Evolutionary conservation across 495 filamentous ascomycete species (phyloP).

Genomic region (Hypoxylon crocopeplum): DNA sequence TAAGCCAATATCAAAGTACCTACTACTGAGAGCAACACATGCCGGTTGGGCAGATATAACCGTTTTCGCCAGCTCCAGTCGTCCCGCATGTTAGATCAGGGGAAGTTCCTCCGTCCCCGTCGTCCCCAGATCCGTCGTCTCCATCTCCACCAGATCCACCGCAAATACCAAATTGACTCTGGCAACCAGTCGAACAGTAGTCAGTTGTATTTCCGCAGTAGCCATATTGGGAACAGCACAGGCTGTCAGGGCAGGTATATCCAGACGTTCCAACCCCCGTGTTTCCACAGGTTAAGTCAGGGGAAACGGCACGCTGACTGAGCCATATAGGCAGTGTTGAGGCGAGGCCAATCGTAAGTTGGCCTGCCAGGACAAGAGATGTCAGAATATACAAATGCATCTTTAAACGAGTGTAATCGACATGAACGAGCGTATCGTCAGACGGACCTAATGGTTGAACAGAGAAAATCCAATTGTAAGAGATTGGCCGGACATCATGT

Average conservation of each 20-base stretch:
- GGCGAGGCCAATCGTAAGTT: constrained; percentile 10
- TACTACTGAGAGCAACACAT: constrained; percentile 45
- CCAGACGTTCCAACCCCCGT: constrained; percentile 38
- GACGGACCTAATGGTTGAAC: background rate
- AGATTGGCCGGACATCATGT: constrained; percentile 3
- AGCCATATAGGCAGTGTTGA: constrained; percentile 17
- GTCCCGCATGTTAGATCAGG: constrained; percentile 43
- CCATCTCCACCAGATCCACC: constrained; percentile 29
- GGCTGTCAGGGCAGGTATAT: constrained; percentile 39
- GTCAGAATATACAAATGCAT: constrained; percentile 12
- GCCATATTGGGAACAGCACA: constrained; percentile 50
- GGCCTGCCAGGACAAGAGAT: constrained; percentile 7
- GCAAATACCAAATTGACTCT: constrained; percentile 46
- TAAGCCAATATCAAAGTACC: constrained; percentile 3
- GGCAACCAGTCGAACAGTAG: constrained; percentile 52
- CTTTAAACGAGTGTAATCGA: constrained; percentile 13
- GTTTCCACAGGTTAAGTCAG: constrained; percentile 49
- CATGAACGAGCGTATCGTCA: constrained; percentile 15
- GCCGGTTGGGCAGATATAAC: constrained; percentile 42
- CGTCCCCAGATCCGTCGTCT: constrained; percentile 8
- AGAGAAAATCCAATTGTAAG: background rate
- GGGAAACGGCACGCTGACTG: constrained; percentile 39
- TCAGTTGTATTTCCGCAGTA: constrained; percentile 49
- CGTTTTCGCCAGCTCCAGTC: constrained; percentile 40
- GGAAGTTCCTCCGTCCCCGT: constrained; percentile 19